A percentile compares a stretch with the other conserved stretches of the same genome.
Conservation (phyloP, 768 basidiomycete genomes). For the Suillus lakei region DNA sequence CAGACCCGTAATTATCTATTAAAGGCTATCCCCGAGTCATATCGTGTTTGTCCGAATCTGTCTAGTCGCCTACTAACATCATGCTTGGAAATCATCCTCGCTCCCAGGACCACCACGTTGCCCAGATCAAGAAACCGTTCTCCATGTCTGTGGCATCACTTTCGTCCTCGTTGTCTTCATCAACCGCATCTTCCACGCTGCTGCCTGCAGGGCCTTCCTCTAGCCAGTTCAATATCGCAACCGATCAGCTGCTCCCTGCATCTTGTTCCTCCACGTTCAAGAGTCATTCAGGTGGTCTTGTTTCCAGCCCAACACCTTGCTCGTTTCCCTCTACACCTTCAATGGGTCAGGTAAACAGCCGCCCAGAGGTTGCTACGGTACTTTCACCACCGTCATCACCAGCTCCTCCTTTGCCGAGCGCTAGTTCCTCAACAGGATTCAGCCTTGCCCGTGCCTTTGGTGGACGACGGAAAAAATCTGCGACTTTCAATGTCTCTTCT, state of each 20-base stretch:
- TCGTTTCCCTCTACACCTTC: conserved; percentile 28
- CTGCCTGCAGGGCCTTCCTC: conserved; percentile 41
- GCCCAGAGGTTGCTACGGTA: conserved; percentile 30
- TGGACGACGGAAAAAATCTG: conserved; percentile 40
- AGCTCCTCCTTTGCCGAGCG: conserved; percentile 25
- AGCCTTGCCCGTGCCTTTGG: conserved; percentile 36
- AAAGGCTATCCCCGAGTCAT: conserved; percentile 32
- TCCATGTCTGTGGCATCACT: conserved; percentile 46
- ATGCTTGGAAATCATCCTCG: conserved; percentile 24
- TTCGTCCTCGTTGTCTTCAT: conserved; percentile 51
- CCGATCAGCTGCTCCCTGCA: conserved; percentile 46
- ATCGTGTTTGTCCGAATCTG: conserved; percentile 28
- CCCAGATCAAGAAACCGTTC: conserved; percentile 42
- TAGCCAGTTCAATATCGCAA: conserved; percentile 45
- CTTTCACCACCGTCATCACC: conserved; percentile 32
- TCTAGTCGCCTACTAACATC: conserved; percentile 15
- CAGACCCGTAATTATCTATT: conserved; percentile 35
- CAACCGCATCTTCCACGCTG: conserved; percentile 46
- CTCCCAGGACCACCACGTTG: conserved; percentile 30
- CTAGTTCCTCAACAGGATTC: conserved; percentile 28
- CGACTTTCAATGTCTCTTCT: conserved; percentile 22
- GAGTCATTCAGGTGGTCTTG: conserved; percentile 34
- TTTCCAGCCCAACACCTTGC: conserved; percentile 27
- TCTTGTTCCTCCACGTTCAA: conserved; percentile 40
- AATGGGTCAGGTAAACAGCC: conserved; percentile 41